These are phyloP conservation scores for Patellaria atrata DNA, from an alignment of 495 filamentous ascomycete genomes.

Conservation along the genomic window DNA sequence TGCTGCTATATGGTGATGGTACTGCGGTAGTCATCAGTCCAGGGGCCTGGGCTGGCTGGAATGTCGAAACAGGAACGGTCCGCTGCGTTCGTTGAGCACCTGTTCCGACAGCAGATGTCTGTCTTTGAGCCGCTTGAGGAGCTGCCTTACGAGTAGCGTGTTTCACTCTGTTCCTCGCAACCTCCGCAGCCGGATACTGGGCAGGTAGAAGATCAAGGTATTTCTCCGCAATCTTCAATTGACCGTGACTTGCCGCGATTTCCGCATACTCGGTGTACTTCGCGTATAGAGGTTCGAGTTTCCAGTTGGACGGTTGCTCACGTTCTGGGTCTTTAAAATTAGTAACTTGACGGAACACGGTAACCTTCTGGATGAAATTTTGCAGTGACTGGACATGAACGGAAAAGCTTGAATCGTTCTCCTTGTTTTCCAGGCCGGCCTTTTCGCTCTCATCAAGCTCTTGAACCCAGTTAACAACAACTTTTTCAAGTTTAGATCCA, in stretches of 20 bases:
- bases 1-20: slow-evolving; percentile 2
- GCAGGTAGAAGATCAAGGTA: slow-evolving; percentile 81
- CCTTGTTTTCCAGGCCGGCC: slow-evolving; percentile 48
- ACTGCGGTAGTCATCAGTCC: slow-evolving; percentile 1
- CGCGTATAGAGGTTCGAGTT: slow-evolving; percentile 73
- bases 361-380: slow-evolving; percentile 94
- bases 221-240: slow-evolving; percentile 70
- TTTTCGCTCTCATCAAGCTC: slow-evolving; percentile 75
- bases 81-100: slow-evolving; percentile 18
- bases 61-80: slow-evolving; percentile 15
- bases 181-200: slow-evolving; percentile 76
- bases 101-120: slow-evolving; percentile 12
- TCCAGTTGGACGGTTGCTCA: slow-evolving; percentile 62
- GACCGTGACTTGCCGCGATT: slow-evolving; percentile 80
- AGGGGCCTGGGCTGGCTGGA: slow-evolving; percentile 18
- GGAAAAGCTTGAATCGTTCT: slow-evolving; percentile 69
- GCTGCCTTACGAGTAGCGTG: slow-evolving; percentile 62
- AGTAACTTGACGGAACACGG: slow-evolving; percentile 85
- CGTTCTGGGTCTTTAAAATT: slow-evolving; percentile 76
- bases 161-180: slow-evolving; percentile 74
- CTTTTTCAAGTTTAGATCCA: slow-evolving; percentile 94
- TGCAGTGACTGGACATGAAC: slow-evolving; percentile 82
- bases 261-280: slow-evolving; percentile 97
- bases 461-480: slow-evolving; percentile 81
- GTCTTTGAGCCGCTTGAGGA: slow-evolving; percentile 28